A percentile compares a stretch with the other conserved stretches of the same genome.
Conservation (phyloP, 192 early-diverging fungal genomes). For the Irineochytrium annulatum region DNA sequence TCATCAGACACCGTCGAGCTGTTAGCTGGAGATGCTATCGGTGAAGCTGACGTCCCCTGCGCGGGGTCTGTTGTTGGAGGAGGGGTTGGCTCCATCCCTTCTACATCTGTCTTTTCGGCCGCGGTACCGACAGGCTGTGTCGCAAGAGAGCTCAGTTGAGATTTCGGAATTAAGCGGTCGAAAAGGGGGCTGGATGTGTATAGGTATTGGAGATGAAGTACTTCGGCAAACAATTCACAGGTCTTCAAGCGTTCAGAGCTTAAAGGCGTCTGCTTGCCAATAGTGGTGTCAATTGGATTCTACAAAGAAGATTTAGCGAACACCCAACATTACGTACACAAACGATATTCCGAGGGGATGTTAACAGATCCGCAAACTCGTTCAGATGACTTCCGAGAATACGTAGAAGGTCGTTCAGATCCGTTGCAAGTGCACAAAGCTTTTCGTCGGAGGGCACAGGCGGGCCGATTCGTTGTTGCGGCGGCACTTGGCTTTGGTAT, state of each 20-base stretch:
- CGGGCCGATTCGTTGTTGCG: conserved; percentile 18
- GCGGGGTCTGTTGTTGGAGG: neutral
- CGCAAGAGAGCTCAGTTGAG: neutral
- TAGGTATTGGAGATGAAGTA: conserved; percentile 78
- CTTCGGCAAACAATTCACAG: conserved; percentile 97
- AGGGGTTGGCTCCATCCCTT: neutral
- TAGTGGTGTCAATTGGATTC: conserved; percentile 67
- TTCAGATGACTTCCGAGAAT: conserved; percentile 74
- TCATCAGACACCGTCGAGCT: conserved; percentile 51
- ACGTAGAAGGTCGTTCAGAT: conserved; percentile 86
- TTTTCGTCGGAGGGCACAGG: conserved; percentile 46
- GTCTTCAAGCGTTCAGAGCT: conserved; percentile 95
- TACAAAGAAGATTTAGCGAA: conserved; percentile 5
- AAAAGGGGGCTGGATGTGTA: conserved; percentile 57
- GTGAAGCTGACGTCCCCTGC: conserved; percentile 1
- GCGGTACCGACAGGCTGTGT: conserved; percentile 14
- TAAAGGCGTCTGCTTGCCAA: conserved; percentile 74
- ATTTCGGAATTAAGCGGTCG: conserved; percentile 33
- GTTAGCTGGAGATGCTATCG: neutral
- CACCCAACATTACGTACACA: conserved; percentile 14
- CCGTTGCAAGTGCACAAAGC: conserved; percentile 52
- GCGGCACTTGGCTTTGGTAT: conserved; percentile 29
- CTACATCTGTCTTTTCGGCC: neutral
- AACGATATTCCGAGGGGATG: conserved; percentile 70
- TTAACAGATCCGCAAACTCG: conserved; percentile 75